Base-by-base conservation (phyloP, 2,329 filamentous ascomycete genomes). In the Penicillium paneum region DNA sequence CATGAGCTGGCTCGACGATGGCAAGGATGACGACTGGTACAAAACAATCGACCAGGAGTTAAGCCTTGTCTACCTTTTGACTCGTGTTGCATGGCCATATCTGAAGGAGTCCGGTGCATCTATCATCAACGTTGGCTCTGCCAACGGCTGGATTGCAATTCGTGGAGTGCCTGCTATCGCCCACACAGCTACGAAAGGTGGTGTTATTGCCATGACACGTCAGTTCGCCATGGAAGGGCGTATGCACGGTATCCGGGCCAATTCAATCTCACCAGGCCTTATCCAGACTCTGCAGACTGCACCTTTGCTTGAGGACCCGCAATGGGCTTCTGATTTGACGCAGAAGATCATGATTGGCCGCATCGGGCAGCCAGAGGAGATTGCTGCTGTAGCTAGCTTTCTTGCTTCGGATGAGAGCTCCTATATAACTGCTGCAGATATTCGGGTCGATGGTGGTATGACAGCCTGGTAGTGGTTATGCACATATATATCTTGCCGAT, bases 381-480 rank as follows among this genome's bases (percentile, higher is more conserved):
- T 49, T 10, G 51, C 39, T 4, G 38, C 46, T 26, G 45, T 48
- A 8, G 51, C 45, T 42, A 31, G 39, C 32, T 54, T 54, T 28
- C 38, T 54, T 35, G 51, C 45, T 43, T 49, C 44, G n/a, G 32
- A 38, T 42, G 51, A 54, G 39, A 42, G 31, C 21, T 44, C 31
- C 5, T 50, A 50, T 45, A 44, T 45, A n/a, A 50, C 48, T 6
- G 51, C 38, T 40, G 32, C 45, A 4, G 51, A 54, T 29, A 49
- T 54, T 31, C 36, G 46, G 10, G 51, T 54, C 1, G 51, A 54
- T 28, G 51, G 51, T 26, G 51, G 51, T n/a, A 29, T 51, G 48
- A 45, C 48, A n/a, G 21, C 48, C n/a, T 51, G 39, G 48, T 45
- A 45, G 11, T 11, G 19, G 5, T 11, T 10, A 40, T 43, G 19